Conservation (phyloP, 805 yeast genomes). For the Candida michaelii region DNA sequence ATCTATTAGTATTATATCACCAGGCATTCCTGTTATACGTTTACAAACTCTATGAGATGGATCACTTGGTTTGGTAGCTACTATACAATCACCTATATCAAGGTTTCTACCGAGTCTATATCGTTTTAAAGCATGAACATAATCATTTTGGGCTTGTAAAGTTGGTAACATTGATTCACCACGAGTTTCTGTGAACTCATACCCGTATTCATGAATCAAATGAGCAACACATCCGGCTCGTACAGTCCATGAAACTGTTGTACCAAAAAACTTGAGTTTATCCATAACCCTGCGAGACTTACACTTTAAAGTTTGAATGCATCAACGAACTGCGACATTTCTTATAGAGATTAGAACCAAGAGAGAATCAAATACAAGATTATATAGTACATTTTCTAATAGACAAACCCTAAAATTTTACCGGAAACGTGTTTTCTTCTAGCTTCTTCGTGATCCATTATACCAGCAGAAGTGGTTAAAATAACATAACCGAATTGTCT, state of each 20-base stretch:
- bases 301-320: too few species aligned
- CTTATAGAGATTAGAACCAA: background rate
- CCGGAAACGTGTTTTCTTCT: conserved; percentile 99
- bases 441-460: conserved; percentile 99
- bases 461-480: conserved; percentile 98
- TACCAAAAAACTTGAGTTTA: conserved; percentile 25
- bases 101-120: conserved; percentile 64
- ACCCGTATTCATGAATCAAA: conserved; percentile 61
- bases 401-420: conserved; percentile 96
- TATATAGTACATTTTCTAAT: conserved; percentile 46
- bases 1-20: conserved; percentile 79
- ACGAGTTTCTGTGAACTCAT: conserved; percentile 75
- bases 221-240: conserved; percentile 68
- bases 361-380: background rate
- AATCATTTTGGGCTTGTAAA: conserved; percentile 69
- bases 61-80: conserved; percentile 86
- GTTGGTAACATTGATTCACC: conserved; percentile 98
- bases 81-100: conserved; percentile 81
- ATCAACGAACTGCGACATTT: too few species aligned
- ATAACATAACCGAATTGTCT: conserved; percentile 98
- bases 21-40: conserved; percentile 94
- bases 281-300: too few species aligned
- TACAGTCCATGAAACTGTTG: conserved; percentile 49
- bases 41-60: conserved; percentile 87
- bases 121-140: conserved; percentile 70